Evolutionary conservation across 164 flowering plant species (phyloP).

Genomic region (Chimonanthus praecox): DNA sequence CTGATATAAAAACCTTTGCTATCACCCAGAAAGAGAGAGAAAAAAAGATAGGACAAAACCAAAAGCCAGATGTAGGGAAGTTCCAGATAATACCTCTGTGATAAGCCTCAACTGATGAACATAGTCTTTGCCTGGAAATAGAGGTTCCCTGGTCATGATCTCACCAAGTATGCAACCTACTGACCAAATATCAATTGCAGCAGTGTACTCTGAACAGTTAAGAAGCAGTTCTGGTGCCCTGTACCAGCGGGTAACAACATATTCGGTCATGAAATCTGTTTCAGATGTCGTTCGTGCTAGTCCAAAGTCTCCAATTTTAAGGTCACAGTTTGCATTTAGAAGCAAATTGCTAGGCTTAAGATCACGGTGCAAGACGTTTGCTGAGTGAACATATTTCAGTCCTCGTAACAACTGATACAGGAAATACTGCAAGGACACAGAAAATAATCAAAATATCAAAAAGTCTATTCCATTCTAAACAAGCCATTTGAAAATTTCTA

Average conservation of each 20-base stretch:
- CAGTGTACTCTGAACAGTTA: constrained; percentile 93
- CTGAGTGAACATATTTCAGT: constrained; percentile 84
- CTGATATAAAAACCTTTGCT: too few relatives aligned
- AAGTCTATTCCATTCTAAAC: neutral
- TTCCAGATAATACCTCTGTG: constrained; percentile 55
- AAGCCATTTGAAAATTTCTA: too few relatives aligned
- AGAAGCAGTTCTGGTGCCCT: constrained; percentile 96
- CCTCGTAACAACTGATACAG: constrained; percentile 87
- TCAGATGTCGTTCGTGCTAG: constrained; percentile 96
- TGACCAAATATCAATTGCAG: constrained; percentile 96
- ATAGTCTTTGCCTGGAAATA: constrained; percentile 88
- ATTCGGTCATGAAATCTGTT: constrained; percentile 98
- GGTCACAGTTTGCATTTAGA: constrained; percentile 89
- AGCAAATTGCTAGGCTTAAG: constrained; percentile 93
- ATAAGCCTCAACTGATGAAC: constrained; percentile 85
- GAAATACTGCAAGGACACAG: constrained; percentile 66
- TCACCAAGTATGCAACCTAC: constrained; percentile 95
- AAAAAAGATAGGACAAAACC: too few relatives aligned
- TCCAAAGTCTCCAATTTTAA: constrained; percentile 94
- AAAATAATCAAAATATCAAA: constrained; percentile 1
- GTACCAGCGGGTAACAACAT: constrained; percentile 98
- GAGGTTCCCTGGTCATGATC: constrained; percentile 69
- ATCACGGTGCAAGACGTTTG: constrained; percentile 92
- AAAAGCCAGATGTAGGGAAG: neutral
- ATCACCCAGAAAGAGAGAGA: too few relatives aligned